Conservation (phyloP, 257 asterid species). For the Euphrasia confusa region DNA sequence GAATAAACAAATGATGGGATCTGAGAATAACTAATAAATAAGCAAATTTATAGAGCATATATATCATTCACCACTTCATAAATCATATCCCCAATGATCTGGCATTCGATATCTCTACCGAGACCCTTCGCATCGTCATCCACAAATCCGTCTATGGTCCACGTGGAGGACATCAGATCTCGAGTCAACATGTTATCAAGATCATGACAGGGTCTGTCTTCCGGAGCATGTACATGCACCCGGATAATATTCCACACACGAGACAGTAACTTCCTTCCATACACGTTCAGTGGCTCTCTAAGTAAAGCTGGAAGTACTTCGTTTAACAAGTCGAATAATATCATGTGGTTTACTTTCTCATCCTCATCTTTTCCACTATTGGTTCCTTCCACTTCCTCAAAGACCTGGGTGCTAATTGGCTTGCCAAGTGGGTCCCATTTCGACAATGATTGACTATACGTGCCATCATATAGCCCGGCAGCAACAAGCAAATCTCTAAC, state of each 20-base stretch:
- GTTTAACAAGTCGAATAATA: conserved; percentile 66
- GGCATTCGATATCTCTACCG: conserved; percentile 63
- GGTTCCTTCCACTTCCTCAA: conserved; percentile 69
- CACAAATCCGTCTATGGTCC: conserved; percentile 40
- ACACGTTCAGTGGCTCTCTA: conserved; percentile 40
- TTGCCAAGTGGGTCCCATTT: conserved; percentile 83
- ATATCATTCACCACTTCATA: conserved; percentile 37
- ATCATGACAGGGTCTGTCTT: conserved; percentile 38
- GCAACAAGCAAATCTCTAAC: conserved; percentile 77
- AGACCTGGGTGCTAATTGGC: conserved; percentile 66
- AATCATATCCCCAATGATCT: conserved; percentile 53
- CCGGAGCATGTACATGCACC: conserved; percentile 40
- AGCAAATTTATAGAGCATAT: too few species aligned
- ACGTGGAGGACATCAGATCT: conserved; percentile 52
- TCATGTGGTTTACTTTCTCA: conserved; percentile 46
- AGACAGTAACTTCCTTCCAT: conserved; percentile 60
- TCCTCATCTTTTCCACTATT: conserved; percentile 36
- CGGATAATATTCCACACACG: conserved; percentile 53
- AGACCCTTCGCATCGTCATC: conserved; percentile 57
- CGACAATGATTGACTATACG: conserved; percentile 48
- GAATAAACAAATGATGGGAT: too few species aligned
- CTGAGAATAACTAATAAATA: too few species aligned
- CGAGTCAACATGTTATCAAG: conserved; percentile 61
- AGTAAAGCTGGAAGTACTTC: conserved; percentile 73
- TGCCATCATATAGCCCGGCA: conserved; percentile 73